Base-by-base conservation (phyloP, 177 flowering plant species). In the Vitis hybrid region DNA sequence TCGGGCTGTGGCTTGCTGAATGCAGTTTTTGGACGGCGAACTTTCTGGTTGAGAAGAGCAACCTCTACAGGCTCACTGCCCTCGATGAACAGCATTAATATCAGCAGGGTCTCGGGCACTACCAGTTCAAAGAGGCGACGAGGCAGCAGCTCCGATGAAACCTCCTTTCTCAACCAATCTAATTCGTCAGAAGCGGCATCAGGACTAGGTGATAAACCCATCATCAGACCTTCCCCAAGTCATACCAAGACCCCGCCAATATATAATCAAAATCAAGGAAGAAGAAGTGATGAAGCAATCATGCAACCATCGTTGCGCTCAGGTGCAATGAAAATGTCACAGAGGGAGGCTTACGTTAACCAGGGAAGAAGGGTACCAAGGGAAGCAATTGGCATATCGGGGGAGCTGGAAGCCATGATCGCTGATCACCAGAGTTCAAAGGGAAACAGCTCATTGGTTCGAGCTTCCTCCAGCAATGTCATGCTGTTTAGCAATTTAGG, bases 391-490 rank as follows among this genome's bases (percentile, higher is more conserved):
- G 82, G 86, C 1, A 62, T 86, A 19, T 82, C 89, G 2, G 89
- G 86, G 0, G 92, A 85, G 79, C 84, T 90, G 2, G 94, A 85
- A 20, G 81, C 71, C 70, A 75, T 85, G 77, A 80, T 87, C 26
- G 55, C 74, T 3, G 91, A 88, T 69, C 81, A 81, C 55, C 93
- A 87, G 51, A 80, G 72, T 48, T 8, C 83, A 1, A 86, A 75
- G 48, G 90, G 88, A 20, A 60, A 73, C 20, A 61, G 70, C 14
- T 68, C 53, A 1, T 78, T 95, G n/a, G 93, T 95, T 65, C 81
- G 98, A 6, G 96, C 94, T n/a, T 91, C 98, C 0, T 90, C 97
- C 0, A 73, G 97, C 77, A 93, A 93, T 69, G 88, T 95, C 12
- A 91, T 90, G 93, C 76, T 93, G 33, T 72, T 55, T 50, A 85